phyloP scores from a whole-genome alignment of 768 basidiomycete species.

The Hydnomerulius pinastri region DNA sequence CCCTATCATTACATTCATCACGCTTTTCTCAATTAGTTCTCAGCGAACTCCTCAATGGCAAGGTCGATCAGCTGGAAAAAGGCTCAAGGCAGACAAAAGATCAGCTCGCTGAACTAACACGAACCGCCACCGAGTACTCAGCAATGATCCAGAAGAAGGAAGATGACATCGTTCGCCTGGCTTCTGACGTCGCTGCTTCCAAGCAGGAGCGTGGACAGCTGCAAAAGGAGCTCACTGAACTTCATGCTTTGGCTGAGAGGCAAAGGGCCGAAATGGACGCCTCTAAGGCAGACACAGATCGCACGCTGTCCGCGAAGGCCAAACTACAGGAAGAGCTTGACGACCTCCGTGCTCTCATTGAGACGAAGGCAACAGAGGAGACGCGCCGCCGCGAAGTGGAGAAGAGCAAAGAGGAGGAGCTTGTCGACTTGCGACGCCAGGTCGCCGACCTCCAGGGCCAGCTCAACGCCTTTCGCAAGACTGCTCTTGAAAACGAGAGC shows the following conservation, averaged over 20 bases:
- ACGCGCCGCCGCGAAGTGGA: slow-evolving; percentile 81
- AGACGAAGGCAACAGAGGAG: slow-evolving; percentile 86
- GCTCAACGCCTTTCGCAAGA: slow-evolving; percentile 62
- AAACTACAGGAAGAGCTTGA: slow-evolving; percentile 85
- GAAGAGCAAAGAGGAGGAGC: slow-evolving; percentile 85
- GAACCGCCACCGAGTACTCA: slow-evolving; percentile 76
- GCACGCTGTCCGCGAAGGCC: slow-evolving; percentile 44
- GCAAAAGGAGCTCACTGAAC: slow-evolving; percentile 61
- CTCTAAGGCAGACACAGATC: slow-evolving; percentile 55
- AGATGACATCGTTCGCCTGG: slow-evolving; percentile 58
- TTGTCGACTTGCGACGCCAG: slow-evolving; percentile 68
- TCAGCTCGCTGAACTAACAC: slow-evolving; percentile 76
- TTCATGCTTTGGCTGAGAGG: slow-evolving; percentile 69
- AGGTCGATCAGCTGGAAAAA: slow-evolving; percentile 61
- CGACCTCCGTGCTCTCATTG: slow-evolving; percentile 79
- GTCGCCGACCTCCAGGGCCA: slow-evolving; percentile 63
- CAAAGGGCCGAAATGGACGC: slow-evolving; percentile 62
- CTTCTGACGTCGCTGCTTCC: slow-evolving; percentile 52
- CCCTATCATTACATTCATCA: not conserved
- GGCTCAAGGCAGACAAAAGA: slow-evolving; percentile 72
- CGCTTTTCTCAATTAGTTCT: not conserved
- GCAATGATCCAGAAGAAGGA: slow-evolving; percentile 78
- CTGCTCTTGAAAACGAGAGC: slow-evolving; percentile 64
- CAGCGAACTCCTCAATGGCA: slow-evolving; percentile 67
- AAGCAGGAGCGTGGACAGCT: slow-evolving; percentile 56